Percentiles rank a stretch among this genome's conserved stretches.
Conservation (phyloP, 495 filamentous ascomycete species). For the Neurospora discreta region DNA sequence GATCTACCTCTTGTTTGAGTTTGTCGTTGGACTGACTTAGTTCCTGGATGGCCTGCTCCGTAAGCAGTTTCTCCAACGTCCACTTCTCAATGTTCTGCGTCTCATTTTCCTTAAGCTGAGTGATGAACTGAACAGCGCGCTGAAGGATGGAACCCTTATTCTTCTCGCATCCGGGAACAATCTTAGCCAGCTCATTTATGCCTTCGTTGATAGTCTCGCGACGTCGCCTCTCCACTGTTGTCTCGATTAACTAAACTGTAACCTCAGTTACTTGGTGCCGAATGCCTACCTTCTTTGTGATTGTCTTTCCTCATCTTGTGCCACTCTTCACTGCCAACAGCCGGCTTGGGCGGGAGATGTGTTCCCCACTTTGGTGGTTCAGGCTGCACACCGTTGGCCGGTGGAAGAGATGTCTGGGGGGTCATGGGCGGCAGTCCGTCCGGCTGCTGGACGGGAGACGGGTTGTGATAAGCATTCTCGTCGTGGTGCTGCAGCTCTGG, state of each 20-base stretch:
- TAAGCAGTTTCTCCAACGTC: constrained; percentile 91
- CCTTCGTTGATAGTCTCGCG: constrained; percentile 99
- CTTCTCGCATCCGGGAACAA: constrained; percentile 96
- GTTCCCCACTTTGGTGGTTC: constrained; percentile 13
- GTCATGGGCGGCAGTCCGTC: constrained; percentile 38
- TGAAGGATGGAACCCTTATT: constrained; percentile 97
- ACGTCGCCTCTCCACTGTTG: constrained; percentile 83
- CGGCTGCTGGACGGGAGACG: constrained; percentile 28
- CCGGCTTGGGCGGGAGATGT: constrained; percentile 51
- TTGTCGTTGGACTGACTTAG: constrained; percentile 82
- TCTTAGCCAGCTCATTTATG: constrained; percentile 95
- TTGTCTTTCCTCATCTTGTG: constrained; percentile 96
- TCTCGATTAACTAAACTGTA: neutral
- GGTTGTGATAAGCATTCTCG: constrained; percentile 19
- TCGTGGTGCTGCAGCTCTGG: constrained; percentile 21
- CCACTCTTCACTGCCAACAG: constrained; percentile 94
- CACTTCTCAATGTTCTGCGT: constrained; percentile 89
- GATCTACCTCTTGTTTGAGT: constrained; percentile 66
- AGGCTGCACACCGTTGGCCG: constrained; percentile 17
- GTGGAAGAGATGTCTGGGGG: constrained; percentile 26
- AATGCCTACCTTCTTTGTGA: constrained; percentile 85
- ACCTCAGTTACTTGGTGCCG: neutral
- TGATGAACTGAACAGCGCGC: constrained; percentile 88
- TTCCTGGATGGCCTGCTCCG: constrained; percentile 87
- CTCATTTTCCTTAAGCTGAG: constrained; percentile 89